Conservation (phyloP, 495 filamentous ascomycete genomes). For the Daldinia grandis region DNA sequence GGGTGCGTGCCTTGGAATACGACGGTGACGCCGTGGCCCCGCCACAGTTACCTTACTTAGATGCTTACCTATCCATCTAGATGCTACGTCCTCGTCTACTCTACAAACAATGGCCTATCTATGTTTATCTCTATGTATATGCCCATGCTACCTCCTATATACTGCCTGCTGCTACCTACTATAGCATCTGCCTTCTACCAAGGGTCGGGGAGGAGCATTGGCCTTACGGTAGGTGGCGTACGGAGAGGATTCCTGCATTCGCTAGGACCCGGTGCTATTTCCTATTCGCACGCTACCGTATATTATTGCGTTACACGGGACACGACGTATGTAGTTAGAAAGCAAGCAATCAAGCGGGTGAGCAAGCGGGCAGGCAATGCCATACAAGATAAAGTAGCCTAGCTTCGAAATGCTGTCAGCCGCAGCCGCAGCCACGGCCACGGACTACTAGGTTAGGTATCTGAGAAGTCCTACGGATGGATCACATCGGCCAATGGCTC, state of each 20-base stretch:
- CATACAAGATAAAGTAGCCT: conserved; percentile 6
- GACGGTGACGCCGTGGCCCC: conserved; percentile 33
- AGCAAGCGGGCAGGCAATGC: neutral
- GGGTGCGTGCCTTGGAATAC: conserved; percentile 35
- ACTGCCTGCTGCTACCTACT: neutral
- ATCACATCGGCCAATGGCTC: neutral
- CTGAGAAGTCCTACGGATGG: conserved; percentile 5
- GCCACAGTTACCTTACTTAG: neutral
- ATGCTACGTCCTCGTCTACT: neutral
- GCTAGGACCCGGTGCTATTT: conserved; percentile 26
- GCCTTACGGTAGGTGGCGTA: conserved; percentile 17
- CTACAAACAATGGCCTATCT: neutral
- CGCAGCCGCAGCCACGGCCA: conserved; percentile 30
- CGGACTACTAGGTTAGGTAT: conserved; percentile 12
- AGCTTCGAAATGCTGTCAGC: conserved; percentile 29
- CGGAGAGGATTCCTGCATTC: conserved; percentile 30
- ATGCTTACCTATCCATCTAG: neutral
- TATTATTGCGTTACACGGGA: conserved; percentile 37
- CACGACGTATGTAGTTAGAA: conserved; percentile 4
- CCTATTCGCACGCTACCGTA: conserved; percentile 30
- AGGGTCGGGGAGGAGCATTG: neutral
- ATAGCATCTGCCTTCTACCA: neutral
- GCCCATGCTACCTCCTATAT: neutral
- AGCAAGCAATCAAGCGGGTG: conserved; percentile 13
- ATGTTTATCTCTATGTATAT: neutral